A percentile compares a stretch with the other conserved stretches of the same genome.
These are phyloP conservation scores for Sporobolomyces phaffii DNA, from an alignment of 768 basidiomycete genomes.

Conservation along the genomic window DNA sequence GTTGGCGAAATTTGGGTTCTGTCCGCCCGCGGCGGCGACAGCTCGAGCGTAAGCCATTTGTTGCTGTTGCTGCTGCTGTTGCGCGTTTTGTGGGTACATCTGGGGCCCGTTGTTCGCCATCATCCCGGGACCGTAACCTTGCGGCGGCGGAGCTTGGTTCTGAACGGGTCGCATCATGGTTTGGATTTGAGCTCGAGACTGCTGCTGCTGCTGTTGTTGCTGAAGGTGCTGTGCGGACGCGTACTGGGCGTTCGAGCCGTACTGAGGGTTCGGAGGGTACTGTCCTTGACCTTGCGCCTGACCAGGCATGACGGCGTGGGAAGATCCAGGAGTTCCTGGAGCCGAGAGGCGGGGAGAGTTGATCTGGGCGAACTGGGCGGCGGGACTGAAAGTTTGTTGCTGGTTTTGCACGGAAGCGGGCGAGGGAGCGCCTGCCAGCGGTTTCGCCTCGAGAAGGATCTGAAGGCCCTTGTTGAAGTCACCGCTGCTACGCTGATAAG, in stretches of 20 bases:
- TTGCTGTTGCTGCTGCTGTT: conserved; percentile 6
- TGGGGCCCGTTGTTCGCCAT: not conserved
- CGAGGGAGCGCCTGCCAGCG: not conserved
- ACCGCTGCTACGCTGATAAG: not conserved
- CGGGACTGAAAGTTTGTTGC: not conserved
- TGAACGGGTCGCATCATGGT: conserved; percentile 12
- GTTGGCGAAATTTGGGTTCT: not conserved
- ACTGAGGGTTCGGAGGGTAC: too few species aligned
- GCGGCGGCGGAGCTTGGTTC: too few species aligned
- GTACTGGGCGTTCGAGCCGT: too few species aligned
- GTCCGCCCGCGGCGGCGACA: not conserved
- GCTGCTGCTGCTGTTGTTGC: conserved; percentile 12
- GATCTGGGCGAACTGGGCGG: conserved; percentile 9
- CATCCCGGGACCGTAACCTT: not conserved
- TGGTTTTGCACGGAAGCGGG: not conserved
- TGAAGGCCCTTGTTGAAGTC: conserved; percentile 11
- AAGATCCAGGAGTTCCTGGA: conserved; percentile 12
- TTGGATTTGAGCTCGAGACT: conserved; percentile 12
- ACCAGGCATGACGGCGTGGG: not conserved
- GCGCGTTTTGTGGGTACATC: not conserved
- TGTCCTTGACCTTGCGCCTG: too few species aligned
- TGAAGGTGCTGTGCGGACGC: not conserved
- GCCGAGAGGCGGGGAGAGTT: conserved; percentile 16
- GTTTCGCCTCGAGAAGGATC: conserved; percentile 29
- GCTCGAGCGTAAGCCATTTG: conserved; percentile 3